Evolutionary conservation across 1,284 basidiomycete genomes (phyloP), one percentile per base, ranked within the genome.

Genomic region (Melampsora americana): DNA sequence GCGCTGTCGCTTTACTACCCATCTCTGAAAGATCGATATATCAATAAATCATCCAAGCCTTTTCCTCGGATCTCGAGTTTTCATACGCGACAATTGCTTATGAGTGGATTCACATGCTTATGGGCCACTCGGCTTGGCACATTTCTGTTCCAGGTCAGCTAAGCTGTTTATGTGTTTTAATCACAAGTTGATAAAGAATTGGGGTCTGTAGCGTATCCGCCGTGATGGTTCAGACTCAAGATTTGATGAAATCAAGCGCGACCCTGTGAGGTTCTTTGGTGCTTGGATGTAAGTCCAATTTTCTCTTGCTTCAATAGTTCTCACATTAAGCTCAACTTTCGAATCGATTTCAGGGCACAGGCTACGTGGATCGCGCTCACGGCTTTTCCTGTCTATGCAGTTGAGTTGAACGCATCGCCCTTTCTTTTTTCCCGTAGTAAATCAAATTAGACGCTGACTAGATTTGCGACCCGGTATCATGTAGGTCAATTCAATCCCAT

Each of bases 321-420:
- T 35, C 26, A 26, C 32, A 23, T 20, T 14, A 16, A 53, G 28
- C 46, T 9, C n/a, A n/a, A 69, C 32, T 30, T 30, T 26, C 53
- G 16, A n/a, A 59, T 26, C 26, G 6, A 18, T 28, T 60, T 12
- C 30, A 73, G 71, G 71, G 87, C 86, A 7, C 90, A 92, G 88
- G 90, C 89, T 0, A 87, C 87, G 1, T 91, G 90, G 90, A 86
- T 90, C 66, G 85, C 87, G 62, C 78, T 89, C 16, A 88, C 89
- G 66, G 89, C 90, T 16, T 84, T 91, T 2, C 89, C 89, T 1
- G 87, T 90, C 16, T 90, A 88, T 80, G 82, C 90, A 69, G 85
- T 53, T 86, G 78, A 67, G 69, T 23, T 35, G 35, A 35, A 23
- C 7, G 59, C 59, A 61, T 16, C 28, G 82, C 56, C 20, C n/a